Percentiles rank a stretch among this genome's conserved stretches.
Evolutionary conservation across 306 rosid species (phyloP).

Genomic region (Pachyrhizus erosus): DNA sequence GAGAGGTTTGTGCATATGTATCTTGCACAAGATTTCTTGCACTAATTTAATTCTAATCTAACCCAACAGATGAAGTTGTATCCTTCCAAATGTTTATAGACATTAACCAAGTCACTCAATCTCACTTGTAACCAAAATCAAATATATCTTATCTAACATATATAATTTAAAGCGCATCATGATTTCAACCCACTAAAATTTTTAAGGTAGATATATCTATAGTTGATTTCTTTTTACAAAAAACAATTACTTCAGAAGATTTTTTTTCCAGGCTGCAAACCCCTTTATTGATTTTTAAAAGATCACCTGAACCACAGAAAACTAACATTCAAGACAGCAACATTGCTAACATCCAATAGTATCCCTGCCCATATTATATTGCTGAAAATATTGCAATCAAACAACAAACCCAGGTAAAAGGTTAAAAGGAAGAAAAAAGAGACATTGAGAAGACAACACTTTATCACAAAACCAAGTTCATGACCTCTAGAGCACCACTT

Average conservation of each 20-base stretch:
- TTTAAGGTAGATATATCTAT: not conserved
- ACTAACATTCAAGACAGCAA: conserved; percentile 33
- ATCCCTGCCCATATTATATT: conserved; percentile 52
- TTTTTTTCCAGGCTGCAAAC: not conserved
- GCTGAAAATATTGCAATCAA: conserved; percentile 34
- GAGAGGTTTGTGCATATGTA: not conserved
- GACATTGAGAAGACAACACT: conserved; percentile 33
- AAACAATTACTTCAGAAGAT: not conserved
- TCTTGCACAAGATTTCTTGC: not conserved
- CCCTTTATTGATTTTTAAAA: not conserved
- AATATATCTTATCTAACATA: not conserved
- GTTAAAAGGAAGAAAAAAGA: conserved; percentile 30
- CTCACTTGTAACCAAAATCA: not conserved
- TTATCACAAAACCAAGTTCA: conserved; percentile 39
- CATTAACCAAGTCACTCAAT: not conserved
- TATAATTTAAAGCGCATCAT: not conserved
- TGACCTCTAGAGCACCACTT: conserved; percentile 69
- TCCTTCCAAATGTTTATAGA: not conserved
- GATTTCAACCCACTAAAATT: not conserved
- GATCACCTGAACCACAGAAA: not conserved
- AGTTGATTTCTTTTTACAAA: not conserved
- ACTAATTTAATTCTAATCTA: not conserved
- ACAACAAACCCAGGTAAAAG: conserved; percentile 37
- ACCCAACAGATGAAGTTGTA: not conserved
- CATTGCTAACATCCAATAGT: conserved; percentile 25